Percentiles rank a stretch among this genome's conserved stretches.
Evolutionary conservation across 139 green algal species (phyloP).

Genomic region (Tetradesmus obliquus): DNA sequence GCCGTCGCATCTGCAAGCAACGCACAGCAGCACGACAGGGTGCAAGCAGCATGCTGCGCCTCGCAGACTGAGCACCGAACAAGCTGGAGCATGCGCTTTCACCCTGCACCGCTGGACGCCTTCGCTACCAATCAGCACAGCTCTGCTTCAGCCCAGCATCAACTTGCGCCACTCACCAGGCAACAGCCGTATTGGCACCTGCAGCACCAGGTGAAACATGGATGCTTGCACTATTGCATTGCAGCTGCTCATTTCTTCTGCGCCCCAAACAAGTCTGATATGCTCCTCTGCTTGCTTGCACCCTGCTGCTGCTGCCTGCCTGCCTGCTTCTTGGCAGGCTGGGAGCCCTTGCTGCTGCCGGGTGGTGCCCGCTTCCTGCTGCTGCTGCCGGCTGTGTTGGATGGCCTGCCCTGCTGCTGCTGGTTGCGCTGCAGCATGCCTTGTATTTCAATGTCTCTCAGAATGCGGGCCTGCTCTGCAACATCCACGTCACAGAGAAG

Average conservation of each 20-base stretch:
- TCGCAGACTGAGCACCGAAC: too few relatives aligned
- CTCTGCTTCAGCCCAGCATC: too few relatives aligned
- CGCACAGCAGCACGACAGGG: too few relatives aligned
- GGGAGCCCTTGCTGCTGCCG: neutral
- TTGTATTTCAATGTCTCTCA: slow-evolving; percentile 50
- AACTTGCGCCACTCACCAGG: too few relatives aligned
- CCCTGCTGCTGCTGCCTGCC: slow-evolving; percentile 13
- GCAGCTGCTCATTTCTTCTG: neutral
- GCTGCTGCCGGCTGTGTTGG: neutral
- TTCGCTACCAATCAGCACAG: too few relatives aligned
- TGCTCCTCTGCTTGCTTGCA: slow-evolving; percentile 7
- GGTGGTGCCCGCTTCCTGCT: neutral
- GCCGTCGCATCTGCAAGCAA: too few relatives aligned
- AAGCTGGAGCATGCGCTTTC: too few relatives aligned
- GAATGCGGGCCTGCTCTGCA: slow-evolving; percentile 45
- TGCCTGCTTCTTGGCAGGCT: neutral
- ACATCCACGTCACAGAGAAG: slow-evolving; percentile 34
- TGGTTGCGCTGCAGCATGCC: slow-evolving; percentile 6
- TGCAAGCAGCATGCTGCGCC: too few relatives aligned
- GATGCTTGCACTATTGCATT: neutral
- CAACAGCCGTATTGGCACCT: too few relatives aligned
- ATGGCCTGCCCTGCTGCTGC: neutral
- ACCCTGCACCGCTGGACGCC: too few relatives aligned
- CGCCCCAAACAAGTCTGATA: slow-evolving; percentile 15
- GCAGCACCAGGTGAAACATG: neutral